A percentile compares a stretch with the other conserved stretches of the same genome.
These are phyloP conservation scores for Cutaneotrichosporon dermatis DNA, from an alignment of 1,284 basidiomycete genomes.

Conservation along the genomic window DNA sequence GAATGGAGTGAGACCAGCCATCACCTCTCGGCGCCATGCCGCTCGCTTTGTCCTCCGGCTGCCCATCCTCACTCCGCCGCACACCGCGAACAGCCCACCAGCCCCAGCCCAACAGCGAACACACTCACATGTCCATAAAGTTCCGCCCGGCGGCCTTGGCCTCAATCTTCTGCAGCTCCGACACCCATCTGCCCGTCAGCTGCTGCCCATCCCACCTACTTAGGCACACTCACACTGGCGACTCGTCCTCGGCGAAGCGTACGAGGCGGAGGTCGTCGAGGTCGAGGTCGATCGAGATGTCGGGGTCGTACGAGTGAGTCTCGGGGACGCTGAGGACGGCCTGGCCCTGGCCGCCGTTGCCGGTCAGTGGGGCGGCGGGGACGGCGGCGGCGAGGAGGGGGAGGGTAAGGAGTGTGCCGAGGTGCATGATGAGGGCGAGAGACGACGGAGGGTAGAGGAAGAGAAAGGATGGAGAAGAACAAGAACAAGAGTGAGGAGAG, in stretches of 20 bases:
- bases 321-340: not conserved
- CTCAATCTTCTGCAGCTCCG: conserved; percentile 79
- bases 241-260: conserved; percentile 61
- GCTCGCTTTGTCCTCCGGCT: too few relatives aligned
- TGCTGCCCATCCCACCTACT: too few relatives aligned
- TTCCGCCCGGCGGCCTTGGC: conserved; percentile 59
- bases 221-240: conserved; percentile 49
- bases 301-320: conserved; percentile 1
- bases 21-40: too few relatives aligned
- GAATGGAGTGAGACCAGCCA: too few relatives aligned
- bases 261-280: conserved; percentile 68
- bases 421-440: conserved; percentile 25
- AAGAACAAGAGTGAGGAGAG: too few relatives aligned
- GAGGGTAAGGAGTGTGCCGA: conserved; percentile 31
- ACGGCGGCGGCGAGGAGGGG: conserved; percentile 36
- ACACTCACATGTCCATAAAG: conserved; percentile 78
- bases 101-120: too few relatives aligned
- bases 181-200: conserved; percentile 59
- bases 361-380: conserved; percentile 20
- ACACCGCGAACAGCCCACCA: too few relatives aligned
- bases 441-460: too few relatives aligned
- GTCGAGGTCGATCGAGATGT: conserved; percentile 56
- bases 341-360: not conserved
- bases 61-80: too few relatives aligned
- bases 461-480: too few relatives aligned